These are phyloP conservation scores for Cynara cardunculus DNA, from an alignment of 129 eudicot species.

Conservation along the genomic window DNA sequence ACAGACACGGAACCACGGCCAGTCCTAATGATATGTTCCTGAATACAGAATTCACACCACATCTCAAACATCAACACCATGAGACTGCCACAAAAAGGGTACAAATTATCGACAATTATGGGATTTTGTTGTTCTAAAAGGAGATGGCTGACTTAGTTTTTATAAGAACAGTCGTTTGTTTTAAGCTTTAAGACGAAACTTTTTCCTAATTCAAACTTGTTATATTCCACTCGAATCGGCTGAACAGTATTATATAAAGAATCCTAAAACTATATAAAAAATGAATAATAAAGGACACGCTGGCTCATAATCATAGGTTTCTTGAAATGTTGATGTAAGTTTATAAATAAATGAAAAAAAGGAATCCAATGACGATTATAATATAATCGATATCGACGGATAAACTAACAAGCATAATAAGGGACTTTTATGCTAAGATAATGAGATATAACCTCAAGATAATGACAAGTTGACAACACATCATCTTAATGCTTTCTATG, in stretches of 20 bases:
- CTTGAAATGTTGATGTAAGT: slow-evolving; percentile 20
- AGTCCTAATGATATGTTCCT: slow-evolving; percentile 84
- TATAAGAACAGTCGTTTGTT: slow-evolving; percentile 10
- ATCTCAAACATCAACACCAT: slow-evolving; percentile 4
- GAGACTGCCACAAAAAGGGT: background rate
- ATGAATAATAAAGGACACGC: slow-evolving; percentile 3
- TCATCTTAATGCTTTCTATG: slow-evolving; percentile 23
- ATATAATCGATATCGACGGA: slow-evolving; percentile 24
- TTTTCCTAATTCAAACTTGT: slow-evolving; percentile 10
- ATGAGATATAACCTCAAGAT: slow-evolving; percentile 16
- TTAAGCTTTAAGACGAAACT: slow-evolving; percentile 9
- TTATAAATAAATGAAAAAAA: slow-evolving; percentile 16
- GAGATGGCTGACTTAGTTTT: slow-evolving; percentile 20
- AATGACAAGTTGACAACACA: slow-evolving; percentile 19
- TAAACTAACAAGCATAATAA: slow-evolving; percentile 23
- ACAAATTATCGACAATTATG: background rate
- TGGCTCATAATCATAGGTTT: slow-evolving; percentile 32
- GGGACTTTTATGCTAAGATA: slow-evolving; percentile 24
- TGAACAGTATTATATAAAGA: background rate
- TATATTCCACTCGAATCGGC: slow-evolving; percentile 11
- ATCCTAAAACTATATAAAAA: slow-evolving; percentile 7
- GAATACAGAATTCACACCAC: slow-evolving; percentile 19
- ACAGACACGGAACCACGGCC: slow-evolving; percentile 82
- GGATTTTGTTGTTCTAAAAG: background rate
- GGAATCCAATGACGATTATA: slow-evolving; percentile 15